Percentiles rank a stretch among this genome's conserved stretches.
Conservation (phyloP, 345 rosid genomes). For the Streptanthus diversifolius region DNA sequence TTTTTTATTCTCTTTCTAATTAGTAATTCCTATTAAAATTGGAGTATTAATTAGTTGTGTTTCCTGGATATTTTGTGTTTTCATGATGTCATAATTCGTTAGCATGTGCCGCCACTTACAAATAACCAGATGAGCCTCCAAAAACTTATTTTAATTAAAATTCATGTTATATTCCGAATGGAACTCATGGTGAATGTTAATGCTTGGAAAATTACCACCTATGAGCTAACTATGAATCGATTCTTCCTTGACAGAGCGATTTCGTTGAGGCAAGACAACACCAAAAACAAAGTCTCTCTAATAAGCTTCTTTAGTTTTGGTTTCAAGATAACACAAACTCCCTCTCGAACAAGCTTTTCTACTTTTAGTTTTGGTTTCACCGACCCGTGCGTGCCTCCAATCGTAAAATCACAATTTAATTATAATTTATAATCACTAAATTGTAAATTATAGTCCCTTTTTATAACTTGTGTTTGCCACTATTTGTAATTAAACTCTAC, state of each 20-base stretch:
- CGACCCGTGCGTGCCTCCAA: background rate
- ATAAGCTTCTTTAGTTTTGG: background rate
- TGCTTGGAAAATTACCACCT: background rate
- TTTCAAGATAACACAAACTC: background rate
- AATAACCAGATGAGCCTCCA: background rate
- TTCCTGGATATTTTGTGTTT: slow-evolving; percentile 2
- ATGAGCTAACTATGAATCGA: background rate
- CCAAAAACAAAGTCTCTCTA: background rate
- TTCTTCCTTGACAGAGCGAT: background rate
- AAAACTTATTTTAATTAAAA: background rate
- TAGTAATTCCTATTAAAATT: background rate
- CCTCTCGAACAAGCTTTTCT: background rate
- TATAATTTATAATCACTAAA: too few species aligned
- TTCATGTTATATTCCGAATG: background rate
- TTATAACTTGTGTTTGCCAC: background rate
- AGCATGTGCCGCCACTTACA: slow-evolving; percentile 18
- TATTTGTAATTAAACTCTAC: background rate
- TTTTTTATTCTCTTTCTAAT: background rate
- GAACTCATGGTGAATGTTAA: background rate
- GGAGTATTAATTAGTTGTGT: background rate
- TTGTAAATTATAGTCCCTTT: too few species aligned
- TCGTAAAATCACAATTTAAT: background rate
- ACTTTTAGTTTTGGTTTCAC: background rate
- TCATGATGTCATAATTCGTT: background rate
- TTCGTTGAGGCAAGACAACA: background rate